phyloP scores from a whole-genome alignment of 2,329 filamentous ascomycete genomes.

The Fusarium kyushuense region DNA sequence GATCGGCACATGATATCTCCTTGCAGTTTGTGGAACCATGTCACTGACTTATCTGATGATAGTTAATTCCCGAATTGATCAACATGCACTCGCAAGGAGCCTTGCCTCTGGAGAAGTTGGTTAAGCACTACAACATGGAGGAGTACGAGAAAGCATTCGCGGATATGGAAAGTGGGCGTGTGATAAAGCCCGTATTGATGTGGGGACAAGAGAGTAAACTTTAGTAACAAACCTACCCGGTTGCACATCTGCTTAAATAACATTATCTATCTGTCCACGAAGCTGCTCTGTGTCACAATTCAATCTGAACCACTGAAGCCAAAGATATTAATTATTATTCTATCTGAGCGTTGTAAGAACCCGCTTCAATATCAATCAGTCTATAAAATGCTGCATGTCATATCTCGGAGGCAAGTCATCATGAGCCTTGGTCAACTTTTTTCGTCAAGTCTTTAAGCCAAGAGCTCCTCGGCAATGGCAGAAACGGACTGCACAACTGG shows the following conservation, averaged over 20 bases:
- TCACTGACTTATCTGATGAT: not conserved
- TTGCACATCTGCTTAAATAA: too few species aligned
- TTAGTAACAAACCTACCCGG: too few species aligned
- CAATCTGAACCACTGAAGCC: too few species aligned
- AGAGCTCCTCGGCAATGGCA: conserved; percentile 1
- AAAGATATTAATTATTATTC: not conserved
- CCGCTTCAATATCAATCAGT: conserved; percentile 5
- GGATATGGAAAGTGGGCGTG: conserved; percentile 5
- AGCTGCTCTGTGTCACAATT: too few species aligned
- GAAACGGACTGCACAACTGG: conserved; percentile 26
- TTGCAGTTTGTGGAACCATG: too few species aligned
- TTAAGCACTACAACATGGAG: conserved; percentile 3
- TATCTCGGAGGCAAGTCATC: conserved; percentile 24
- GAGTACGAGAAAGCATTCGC: conserved; percentile 5
- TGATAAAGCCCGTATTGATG: conserved; percentile 1
- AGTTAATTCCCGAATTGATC: conserved; percentile 22
- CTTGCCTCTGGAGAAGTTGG: conserved; percentile 8
- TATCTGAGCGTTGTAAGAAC: not conserved
- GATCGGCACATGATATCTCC: too few species aligned
- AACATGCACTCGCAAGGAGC: conserved; percentile 1
- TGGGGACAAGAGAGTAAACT: not conserved
- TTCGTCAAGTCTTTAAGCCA: not conserved
- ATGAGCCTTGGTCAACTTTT: not conserved
- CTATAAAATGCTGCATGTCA: conserved; percentile 2
- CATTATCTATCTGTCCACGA: too few species aligned